Percentiles rank a stretch among this genome's conserved stretches.
Evolutionary conservation across 129 eudicot species (phyloP).

Genomic region (Artemisia argyi): DNA sequence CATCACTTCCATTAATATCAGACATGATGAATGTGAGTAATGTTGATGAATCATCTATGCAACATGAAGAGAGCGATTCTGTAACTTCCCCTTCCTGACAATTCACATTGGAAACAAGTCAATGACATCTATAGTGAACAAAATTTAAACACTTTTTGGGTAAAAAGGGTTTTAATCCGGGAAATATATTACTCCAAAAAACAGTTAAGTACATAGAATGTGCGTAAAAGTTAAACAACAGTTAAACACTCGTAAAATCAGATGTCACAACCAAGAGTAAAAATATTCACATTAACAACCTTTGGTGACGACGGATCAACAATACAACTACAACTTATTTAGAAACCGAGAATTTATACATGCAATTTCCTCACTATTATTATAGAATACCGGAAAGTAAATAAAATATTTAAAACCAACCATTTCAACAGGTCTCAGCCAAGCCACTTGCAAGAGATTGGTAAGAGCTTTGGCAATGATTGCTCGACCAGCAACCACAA

Average conservation of each 20-base stretch:
- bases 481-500: constrained; percentile 48
- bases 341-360: too few relatives aligned
- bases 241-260: too few relatives aligned
- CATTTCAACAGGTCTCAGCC: constrained; percentile 50
- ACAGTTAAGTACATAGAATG: too few relatives aligned
- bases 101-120: constrained; percentile 24
- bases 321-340: too few relatives aligned
- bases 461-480: constrained; percentile 56
- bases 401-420: constrained; percentile 31
- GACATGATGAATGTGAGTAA: constrained; percentile 62
- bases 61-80: constrained; percentile 38
- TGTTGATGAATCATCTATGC: constrained; percentile 67
- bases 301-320: too few relatives aligned
- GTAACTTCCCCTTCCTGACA: constrained; percentile 40
- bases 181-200: too few relatives aligned
- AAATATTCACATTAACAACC: too few relatives aligned
- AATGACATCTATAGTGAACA: constrained; percentile 8
- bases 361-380: background rate
- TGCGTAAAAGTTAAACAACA: too few relatives aligned
- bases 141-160: background rate
- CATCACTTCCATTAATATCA: constrained; percentile 34
- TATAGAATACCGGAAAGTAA: background rate
- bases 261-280: too few relatives aligned
- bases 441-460: constrained; percentile 60
- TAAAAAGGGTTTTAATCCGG: too few relatives aligned